Evolutionary conservation across 805 yeast species (phyloP).

Genomic region (Candida coleopterorum): DNA sequence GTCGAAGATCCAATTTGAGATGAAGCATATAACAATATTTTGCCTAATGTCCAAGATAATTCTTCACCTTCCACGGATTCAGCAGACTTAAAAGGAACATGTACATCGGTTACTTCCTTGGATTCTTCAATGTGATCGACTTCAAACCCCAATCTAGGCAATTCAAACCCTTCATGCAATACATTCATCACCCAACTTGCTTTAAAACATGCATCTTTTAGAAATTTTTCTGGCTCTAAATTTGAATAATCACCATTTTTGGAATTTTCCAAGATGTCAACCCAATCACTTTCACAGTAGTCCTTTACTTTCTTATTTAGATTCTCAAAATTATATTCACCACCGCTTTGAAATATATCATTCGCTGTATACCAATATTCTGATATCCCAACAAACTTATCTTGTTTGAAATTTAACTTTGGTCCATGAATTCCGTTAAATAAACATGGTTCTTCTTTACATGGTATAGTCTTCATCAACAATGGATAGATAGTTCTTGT

Average conservation of each 20-base stretch:
- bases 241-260: constrained; percentile 55
- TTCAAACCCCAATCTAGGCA: constrained; percentile 69
- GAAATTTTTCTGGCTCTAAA: constrained; percentile 44
- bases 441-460: constrained; percentile 83
- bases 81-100: constrained; percentile 76
- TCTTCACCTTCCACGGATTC: constrained; percentile 78
- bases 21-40: constrained; percentile 77
- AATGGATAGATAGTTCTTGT: constrained; percentile 69
- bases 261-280: constrained; percentile 41
- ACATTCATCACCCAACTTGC: constrained; percentile 91
- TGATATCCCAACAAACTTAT: constrained; percentile 87
- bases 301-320: constrained; percentile 63
- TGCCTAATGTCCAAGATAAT: constrained; percentile 93
- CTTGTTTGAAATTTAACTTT: constrained; percentile 67
- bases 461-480: constrained; percentile 72
- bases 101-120: constrained; percentile 25
- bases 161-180: constrained; percentile 85
- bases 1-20: constrained; percentile 44
- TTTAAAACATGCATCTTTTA: constrained; percentile 83
- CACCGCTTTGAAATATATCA: constrained; percentile 84
- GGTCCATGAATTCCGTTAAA: constrained; percentile 97
- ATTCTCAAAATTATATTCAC: constrained; percentile 72
- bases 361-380: constrained; percentile 98
- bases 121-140: constrained; percentile 22
- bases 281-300: constrained; percentile 80